Percentiles rank a stretch among this genome's conserved stretches.
These are phyloP conservation scores for Metarhizium sp. DNA, from an alignment of 2,329 filamentous ascomycete species.

Conservation along the genomic window DNA sequence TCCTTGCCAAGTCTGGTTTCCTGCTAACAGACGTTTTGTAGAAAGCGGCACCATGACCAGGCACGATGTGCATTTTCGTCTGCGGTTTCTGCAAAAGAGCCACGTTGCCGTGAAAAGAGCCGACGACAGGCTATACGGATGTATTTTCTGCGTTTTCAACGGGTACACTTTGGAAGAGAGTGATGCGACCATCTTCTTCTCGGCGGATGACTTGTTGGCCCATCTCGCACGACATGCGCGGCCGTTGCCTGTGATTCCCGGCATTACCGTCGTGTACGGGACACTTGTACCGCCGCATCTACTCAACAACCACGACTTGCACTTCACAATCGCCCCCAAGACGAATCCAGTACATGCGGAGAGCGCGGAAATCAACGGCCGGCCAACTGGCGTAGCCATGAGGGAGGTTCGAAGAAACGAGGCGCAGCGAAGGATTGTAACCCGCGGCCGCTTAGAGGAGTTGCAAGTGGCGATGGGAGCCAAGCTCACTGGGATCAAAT, in stretches of 20 bases:
- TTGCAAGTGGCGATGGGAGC: slow-evolving; percentile 39
- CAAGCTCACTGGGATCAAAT: slow-evolving; percentile 39
- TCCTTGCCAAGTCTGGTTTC: too few relatives aligned
- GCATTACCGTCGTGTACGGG: slow-evolving; percentile 38
- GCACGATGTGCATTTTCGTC: slow-evolving; percentile 36
- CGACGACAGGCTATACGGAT: slow-evolving; percentile 46
- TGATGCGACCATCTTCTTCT: slow-evolving; percentile 49
- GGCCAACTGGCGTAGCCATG: slow-evolving; percentile 36
- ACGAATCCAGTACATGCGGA: slow-evolving; percentile 32
- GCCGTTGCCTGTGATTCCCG: slow-evolving; percentile 38
- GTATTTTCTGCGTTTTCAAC: slow-evolving; percentile 41
- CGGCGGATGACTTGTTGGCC: slow-evolving; percentile 39
- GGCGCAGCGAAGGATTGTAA: slow-evolving; percentile 33
- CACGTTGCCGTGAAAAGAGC: slow-evolving; percentile 39
- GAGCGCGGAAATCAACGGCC: slow-evolving; percentile 26
- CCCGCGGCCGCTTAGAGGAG: slow-evolving; percentile 27
- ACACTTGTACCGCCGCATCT: slow-evolving; percentile 27
- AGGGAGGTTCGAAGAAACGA: slow-evolving; percentile 38
- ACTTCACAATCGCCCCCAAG: slow-evolving; percentile 31
- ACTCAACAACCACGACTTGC: slow-evolving; percentile 43
- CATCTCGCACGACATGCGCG: slow-evolving; percentile 45
- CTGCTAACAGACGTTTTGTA: not conserved
- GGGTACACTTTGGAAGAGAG: slow-evolving; percentile 41
- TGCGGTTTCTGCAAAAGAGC: slow-evolving; percentile 47
- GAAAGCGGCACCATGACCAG: slow-evolving; percentile 34